phyloP scores from a whole-genome alignment of 2,329 filamentous ascomycete genomes.

The Colletotrichum limetticola region DNA sequence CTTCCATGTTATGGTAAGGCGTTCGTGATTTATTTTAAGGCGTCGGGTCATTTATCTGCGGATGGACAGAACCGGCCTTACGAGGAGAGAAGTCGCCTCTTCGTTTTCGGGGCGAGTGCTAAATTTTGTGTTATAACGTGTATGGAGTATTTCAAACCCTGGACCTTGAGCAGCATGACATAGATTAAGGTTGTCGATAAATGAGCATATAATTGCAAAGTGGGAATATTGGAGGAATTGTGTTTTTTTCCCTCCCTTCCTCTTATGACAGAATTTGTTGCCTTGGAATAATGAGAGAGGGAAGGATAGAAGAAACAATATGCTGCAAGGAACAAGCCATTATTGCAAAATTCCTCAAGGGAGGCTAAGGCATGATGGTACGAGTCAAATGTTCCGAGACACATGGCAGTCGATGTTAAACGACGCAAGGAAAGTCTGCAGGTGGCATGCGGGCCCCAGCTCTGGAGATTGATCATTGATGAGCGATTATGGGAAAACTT shows the following conservation, averaged over 20 bases:
- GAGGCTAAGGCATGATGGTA: background rate
- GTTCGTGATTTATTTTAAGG: background rate
- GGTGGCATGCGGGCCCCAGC: conserved; percentile 1
- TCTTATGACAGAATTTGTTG: background rate
- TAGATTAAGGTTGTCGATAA: background rate
- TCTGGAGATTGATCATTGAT: background rate
- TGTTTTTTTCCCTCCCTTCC: background rate
- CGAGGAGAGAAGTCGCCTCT: background rate
- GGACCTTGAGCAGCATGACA: background rate
- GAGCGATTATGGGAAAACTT: conserved; percentile 2
- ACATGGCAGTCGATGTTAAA: background rate
- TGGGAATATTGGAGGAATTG: background rate
- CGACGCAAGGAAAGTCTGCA: background rate
- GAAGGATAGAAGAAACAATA: background rate
- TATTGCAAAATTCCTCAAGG: background rate
- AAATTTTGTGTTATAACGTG: background rate
- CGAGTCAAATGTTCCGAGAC: background rate
- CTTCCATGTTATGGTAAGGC: no score
- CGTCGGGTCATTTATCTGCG: background rate
- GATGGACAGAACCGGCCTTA: background rate
- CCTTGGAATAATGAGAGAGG: background rate
- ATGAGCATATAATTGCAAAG: background rate
- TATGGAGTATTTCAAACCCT: background rate
- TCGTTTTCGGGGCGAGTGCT: background rate
- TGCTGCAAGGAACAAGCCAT: background rate